Conservation (phyloP, 2,329 filamentous ascomycete genomes). For the Tolypocladium tundrense region DNA sequence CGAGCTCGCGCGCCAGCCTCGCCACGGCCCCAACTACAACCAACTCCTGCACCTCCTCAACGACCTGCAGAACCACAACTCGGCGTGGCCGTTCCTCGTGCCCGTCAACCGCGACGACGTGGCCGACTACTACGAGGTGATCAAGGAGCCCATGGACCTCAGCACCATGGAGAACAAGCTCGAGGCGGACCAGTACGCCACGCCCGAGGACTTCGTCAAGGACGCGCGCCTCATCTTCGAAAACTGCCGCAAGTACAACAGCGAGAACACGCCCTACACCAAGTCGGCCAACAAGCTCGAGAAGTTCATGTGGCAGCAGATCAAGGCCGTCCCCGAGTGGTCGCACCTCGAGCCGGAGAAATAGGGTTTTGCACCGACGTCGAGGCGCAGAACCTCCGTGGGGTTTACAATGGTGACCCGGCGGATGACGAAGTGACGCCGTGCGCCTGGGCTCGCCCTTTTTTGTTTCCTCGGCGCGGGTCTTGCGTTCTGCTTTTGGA, state of each 20-base stretch:
- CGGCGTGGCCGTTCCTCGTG: slow-evolving; percentile 88
- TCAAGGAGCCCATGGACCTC: slow-evolving; percentile 95
- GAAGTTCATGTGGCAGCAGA: slow-evolving; percentile 91
- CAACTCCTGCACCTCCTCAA: slow-evolving; percentile 87
- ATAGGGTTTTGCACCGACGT: slow-evolving; percentile 15
- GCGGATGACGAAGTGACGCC: not conserved
- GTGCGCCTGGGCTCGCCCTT: not conserved
- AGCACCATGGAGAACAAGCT: slow-evolving; percentile 93
- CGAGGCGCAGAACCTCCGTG: not conserved
- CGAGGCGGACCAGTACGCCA: slow-evolving; percentile 84
- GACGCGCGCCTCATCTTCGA: slow-evolving; percentile 86
- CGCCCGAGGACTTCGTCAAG: slow-evolving; percentile 82
- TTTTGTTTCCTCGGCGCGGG: not conserved
- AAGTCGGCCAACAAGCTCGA: slow-evolving; percentile 90
- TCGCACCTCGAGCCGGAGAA: slow-evolving; percentile 48
- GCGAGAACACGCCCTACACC: slow-evolving; percentile 86
- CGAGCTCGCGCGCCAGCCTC: slow-evolving; percentile 84
- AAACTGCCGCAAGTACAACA: slow-evolving; percentile 95
- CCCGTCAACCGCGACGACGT: slow-evolving; percentile 95
- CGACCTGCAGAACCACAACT: slow-evolving; percentile 86
- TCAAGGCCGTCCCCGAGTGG: slow-evolving; percentile 90
- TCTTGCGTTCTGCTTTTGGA: not conserved
- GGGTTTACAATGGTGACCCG: not conserved
- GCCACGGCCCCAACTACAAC: slow-evolving; percentile 93
- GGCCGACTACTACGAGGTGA: slow-evolving; percentile 97